phyloP scores from a whole-genome alignment of 371 early-diverging fungal genomes.

The Actinomortierella ambigua region DNA sequence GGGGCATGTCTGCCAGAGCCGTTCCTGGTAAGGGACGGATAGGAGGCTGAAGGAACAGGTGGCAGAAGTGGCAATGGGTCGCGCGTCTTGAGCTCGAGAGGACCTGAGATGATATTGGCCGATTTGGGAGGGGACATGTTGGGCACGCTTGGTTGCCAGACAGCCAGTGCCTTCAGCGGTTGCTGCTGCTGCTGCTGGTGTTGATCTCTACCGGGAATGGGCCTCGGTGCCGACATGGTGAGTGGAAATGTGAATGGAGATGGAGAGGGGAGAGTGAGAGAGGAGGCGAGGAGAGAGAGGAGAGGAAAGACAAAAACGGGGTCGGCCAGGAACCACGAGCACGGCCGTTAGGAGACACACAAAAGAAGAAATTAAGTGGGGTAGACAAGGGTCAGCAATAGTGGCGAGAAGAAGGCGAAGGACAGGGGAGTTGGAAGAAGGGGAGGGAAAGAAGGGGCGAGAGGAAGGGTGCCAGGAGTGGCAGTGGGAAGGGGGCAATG shows the following conservation, averaged over 20 bases:
- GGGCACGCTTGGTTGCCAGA: constrained; percentile 34
- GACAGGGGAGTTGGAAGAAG: not conserved
- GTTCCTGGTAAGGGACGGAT: not conserved
- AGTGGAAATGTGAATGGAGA: constrained; percentile 6
- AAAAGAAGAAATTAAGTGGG: no score
- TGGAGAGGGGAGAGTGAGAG: not conserved
- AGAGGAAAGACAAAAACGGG: no score
- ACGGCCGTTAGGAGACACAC: no score
- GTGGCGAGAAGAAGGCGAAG: not conserved
- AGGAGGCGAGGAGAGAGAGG: not conserved
- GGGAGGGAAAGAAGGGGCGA: not conserved
- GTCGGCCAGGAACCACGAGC: no score
- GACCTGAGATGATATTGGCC: constrained; percentile 28
- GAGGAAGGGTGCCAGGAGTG: not conserved
- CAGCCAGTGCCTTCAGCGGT: constrained; percentile 17
- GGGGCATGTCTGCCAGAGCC: not conserved
- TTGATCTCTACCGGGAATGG: not conserved
- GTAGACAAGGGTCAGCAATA: no score
- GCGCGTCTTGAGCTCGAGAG: constrained; percentile 40
- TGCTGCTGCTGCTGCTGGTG: constrained; percentile 12
- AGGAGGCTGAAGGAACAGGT: constrained; percentile 10
- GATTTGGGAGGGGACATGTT: constrained; percentile 9
- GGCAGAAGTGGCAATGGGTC: constrained; percentile 27
- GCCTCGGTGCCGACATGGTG: not conserved
- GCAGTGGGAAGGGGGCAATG: constrained; percentile 4